Conservation (phyloP, 345 rosid species). For the Physaria fendleri region DNA sequence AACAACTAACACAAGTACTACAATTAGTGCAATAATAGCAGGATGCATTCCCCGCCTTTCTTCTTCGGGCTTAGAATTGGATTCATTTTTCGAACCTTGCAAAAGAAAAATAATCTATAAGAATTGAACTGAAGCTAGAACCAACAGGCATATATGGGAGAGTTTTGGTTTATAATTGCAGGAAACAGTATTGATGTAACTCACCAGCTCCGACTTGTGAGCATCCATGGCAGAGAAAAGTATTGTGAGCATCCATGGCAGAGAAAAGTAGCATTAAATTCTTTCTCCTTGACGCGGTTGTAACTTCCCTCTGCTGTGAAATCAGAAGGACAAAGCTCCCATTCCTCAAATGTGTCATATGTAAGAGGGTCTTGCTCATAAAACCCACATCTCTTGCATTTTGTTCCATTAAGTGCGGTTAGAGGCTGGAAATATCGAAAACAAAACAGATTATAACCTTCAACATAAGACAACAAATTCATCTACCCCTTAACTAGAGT, state of each 20-base stretch:
- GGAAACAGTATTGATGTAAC: slow-evolving; percentile 2
- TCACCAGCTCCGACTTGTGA: slow-evolving; percentile 37
- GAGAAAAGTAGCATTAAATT: slow-evolving; percentile 58
- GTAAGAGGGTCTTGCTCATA: slow-evolving; percentile 54
- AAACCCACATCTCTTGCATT: slow-evolving; percentile 95
- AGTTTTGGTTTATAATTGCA: background rate
- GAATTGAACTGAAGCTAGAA: background rate
- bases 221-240: too few relatives aligned
- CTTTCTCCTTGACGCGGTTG: slow-evolving; percentile 38
- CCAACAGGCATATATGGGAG: background rate
- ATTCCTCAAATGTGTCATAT: slow-evolving; percentile 63
- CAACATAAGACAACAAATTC: background rate
- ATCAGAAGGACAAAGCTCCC: slow-evolving; percentile 89
- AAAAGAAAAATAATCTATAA: background rate
- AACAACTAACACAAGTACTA: slow-evolving; percentile 33
- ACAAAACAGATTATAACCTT: background rate
- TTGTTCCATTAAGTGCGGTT: slow-evolving; percentile 43
- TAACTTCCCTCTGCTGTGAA: slow-evolving; percentile 56
- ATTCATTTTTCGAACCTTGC: slow-evolving; percentile 34
- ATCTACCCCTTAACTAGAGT: background rate
- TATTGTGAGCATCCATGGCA: too few relatives aligned
- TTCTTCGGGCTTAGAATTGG: slow-evolving; percentile 20
- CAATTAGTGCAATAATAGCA: slow-evolving; percentile 42
- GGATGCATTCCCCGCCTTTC: slow-evolving; percentile 31
- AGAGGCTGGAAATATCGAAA: slow-evolving; percentile 53